A percentile compares a stretch with the other conserved stretches of the same genome.
Evolutionary conservation across 352 stramenopile species (phyloP).

Genomic region (Globisporangium recalcitrans): DNA sequence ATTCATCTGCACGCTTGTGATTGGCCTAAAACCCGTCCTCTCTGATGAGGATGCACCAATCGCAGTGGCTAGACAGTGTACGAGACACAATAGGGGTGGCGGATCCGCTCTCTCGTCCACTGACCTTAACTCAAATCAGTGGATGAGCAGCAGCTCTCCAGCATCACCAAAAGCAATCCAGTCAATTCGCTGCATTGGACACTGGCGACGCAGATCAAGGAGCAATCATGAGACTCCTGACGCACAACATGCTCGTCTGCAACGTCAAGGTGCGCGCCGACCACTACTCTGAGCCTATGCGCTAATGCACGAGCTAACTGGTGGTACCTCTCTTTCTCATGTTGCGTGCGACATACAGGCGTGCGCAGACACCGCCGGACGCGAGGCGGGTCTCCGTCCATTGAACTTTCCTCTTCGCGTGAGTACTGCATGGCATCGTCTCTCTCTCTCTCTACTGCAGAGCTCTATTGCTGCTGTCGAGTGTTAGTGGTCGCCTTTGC

Average conservation of each 20-base stretch:
- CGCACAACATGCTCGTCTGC: slow-evolving; percentile 86
- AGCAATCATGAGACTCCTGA: slow-evolving; percentile 72
- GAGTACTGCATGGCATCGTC: no score
- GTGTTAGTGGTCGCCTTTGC: no score
- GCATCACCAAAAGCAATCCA: no score
- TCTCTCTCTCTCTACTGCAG: no score
- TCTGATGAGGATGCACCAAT: background rate
- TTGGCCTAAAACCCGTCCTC: slow-evolving; percentile 22
- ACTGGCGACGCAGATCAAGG: background rate
- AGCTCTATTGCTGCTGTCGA: no score
- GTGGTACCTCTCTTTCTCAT: background rate
- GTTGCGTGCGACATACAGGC: slow-evolving; percentile 30
- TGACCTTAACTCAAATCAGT: no score
- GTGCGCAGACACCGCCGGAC: slow-evolving; percentile 68
- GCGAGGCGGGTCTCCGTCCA: slow-evolving; percentile 46
- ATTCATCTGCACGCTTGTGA: slow-evolving; percentile 20
- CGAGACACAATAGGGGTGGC: background rate
- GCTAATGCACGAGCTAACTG: background rate
- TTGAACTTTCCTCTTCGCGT: slow-evolving; percentile 82
- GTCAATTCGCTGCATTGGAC: slow-evolving; percentile 3
- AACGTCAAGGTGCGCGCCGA: slow-evolving; percentile 58
- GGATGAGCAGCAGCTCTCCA: no score
- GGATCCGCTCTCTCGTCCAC: no score
- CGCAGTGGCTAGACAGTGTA: no score
- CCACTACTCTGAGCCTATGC: background rate